Base-by-base conservation (phyloP, 129 eudicot genomes). In the Lactuca sativa region DNA sequence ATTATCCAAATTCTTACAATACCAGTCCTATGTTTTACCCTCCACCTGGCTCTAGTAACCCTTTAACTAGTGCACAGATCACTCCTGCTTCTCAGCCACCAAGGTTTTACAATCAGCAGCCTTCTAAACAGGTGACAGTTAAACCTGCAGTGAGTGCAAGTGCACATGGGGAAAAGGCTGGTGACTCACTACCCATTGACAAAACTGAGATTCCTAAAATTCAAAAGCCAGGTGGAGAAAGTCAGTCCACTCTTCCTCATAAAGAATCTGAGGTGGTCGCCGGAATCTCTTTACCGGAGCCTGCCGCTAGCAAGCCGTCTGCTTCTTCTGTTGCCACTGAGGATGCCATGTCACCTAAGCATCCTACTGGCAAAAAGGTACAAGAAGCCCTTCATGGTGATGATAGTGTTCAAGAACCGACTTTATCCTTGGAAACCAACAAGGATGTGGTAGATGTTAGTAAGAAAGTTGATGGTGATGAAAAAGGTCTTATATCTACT, bases 61-160 rank as follows among this genome's bases (percentile, higher is more conserved):
- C 92, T 4, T 56, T 78, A 47, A 75, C 67, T 21, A 72, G 74
- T 67, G 16, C 82, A 44, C 98, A 80, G 63, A 66, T 69, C 41
- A 63, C 76, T 66, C 68, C 98, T 31, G 69, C 76, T 80, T 60
- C 88, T 37, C 96, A 86, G 80, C 78, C 85, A 37, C 89, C 80
- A 7, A 80, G 89, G 84, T 69, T 71, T 51, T 68, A 77, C 77
- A 87, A 75, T 79, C 72, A 15, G 59, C 63, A 66, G 57, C 30
- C 79, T 25, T 71, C 67, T 62, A 65, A 77, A 64, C 82, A 78
- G 86, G 95, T 86, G 51, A 86, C 90, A 0, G 79, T 87, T 16
- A 93, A 87, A 74, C 84, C 95, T 25, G 82, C 92, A 17, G 53
- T 40, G 74, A 75, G 88, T 14, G 47, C 33, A 74, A 73, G 77